Conservation (phyloP, 768 basidiomycete species). For the Ephemerocybe angulata region DNA sequence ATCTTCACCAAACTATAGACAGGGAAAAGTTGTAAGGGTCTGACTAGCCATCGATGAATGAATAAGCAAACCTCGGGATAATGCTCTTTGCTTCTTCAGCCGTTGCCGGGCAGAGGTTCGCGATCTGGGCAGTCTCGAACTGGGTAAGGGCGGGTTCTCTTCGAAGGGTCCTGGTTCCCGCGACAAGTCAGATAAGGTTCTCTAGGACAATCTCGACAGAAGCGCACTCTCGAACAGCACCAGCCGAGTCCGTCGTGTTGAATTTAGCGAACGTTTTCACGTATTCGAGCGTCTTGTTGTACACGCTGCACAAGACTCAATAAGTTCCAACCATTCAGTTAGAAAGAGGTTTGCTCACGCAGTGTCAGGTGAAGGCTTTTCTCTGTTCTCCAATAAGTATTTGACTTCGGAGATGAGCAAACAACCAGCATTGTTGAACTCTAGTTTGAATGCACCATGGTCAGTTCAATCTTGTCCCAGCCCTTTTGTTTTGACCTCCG, state of each 20-base stretch:
- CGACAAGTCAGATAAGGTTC: not conserved
- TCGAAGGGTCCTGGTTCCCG: conserved; percentile 63
- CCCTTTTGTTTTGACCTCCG: too few relatives aligned
- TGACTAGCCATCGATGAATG: not conserved
- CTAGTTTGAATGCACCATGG: conserved; percentile 32
- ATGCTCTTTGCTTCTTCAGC: conserved; percentile 91
- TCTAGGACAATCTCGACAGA: not conserved
- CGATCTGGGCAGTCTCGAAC: conserved; percentile 91
- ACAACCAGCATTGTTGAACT: conserved; percentile 90
- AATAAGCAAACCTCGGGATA: conserved; percentile 64
- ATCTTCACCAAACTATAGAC: conserved; percentile 70
- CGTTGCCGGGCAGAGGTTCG: conserved; percentile 83
- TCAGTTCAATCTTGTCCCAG: not conserved
- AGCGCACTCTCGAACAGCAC: conserved; percentile 84
- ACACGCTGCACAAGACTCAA: conserved; percentile 54
- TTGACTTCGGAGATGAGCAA: conserved; percentile 91
- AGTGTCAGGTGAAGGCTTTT: conserved; percentile 85
- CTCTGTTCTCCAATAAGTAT: conserved; percentile 81
- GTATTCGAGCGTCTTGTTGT: conserved; percentile 90
- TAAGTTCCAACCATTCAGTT: not conserved
- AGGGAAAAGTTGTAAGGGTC: not conserved
- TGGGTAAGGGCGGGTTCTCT: conserved; percentile 78
- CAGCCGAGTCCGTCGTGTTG: conserved; percentile 78
- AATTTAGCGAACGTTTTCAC: conserved; percentile 91
- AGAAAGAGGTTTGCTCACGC: conserved; percentile 46